These are phyloP conservation scores for Aspergillus steynii DNA, from an alignment of 495 filamentous ascomycete genomes.

Conservation along the genomic window DNA sequence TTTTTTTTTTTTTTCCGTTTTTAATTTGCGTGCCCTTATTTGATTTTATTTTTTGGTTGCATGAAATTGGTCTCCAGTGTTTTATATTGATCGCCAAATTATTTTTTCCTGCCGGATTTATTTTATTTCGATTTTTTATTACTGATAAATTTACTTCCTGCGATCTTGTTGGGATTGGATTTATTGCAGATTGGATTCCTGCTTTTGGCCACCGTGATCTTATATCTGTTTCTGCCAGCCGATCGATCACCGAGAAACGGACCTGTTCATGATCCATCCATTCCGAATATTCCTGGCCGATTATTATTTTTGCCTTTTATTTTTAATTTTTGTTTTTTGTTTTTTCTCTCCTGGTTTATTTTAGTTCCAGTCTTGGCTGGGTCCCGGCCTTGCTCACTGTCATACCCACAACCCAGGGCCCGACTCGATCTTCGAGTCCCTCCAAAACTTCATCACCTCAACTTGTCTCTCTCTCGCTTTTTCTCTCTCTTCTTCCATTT, in stretches of 20 bases:
- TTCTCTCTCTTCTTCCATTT: neutral
- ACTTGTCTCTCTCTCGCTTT: neutral
- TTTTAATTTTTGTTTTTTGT: conserved; percentile 8
- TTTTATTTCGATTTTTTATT: neutral
- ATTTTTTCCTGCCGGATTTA: neutral
- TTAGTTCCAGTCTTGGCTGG: conserved; percentile 27
- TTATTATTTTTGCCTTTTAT: conserved; percentile 12
- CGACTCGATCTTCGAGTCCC: conserved; percentile 22
- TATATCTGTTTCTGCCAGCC: conserved; percentile 7
- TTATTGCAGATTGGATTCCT: conserved; percentile 12
- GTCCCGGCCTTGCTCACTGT: conserved; percentile 21
- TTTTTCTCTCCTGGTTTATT: conserved; percentile 13
- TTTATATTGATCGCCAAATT: conserved; percentile 1
- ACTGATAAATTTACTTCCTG: neutral
- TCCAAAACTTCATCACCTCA: conserved; percentile 15
- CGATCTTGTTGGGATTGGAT: conserved; percentile 15
- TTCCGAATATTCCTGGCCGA: conserved; percentile 8
- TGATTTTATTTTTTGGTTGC: conserved; percentile 8
- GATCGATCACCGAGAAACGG: conserved; percentile 14
- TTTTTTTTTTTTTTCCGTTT: conserved; percentile 2
- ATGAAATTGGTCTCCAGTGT: conserved; percentile 18
- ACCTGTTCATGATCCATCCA: conserved; percentile 4
- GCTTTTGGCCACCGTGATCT: neutral
- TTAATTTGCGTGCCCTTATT: conserved; percentile 1
- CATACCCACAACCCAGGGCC: conserved; percentile 27